phyloP scores from a whole-genome alignment of 345 rosid genomes.

The Salix brachista region DNA sequence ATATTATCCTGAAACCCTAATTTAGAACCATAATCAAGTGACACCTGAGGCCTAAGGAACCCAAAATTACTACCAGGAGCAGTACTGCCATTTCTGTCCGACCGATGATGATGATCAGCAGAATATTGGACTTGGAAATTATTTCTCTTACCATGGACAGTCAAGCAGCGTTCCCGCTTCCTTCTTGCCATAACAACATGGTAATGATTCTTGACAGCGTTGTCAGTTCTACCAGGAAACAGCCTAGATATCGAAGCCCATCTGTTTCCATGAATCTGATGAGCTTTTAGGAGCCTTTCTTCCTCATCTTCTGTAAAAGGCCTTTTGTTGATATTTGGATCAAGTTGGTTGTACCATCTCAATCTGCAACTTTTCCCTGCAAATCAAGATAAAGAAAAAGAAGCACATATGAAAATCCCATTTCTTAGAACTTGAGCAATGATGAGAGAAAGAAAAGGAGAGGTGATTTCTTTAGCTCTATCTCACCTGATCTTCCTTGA shows the following conservation, averaged over 20 bases:
- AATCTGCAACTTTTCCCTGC: conserved; percentile 36
- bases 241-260: conserved; percentile 36
- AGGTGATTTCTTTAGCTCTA: background rate
- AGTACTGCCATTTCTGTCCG: background rate
- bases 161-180: conserved; percentile 2
- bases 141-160: conserved; percentile 8
- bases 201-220: conserved; percentile 35
- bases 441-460: background rate
- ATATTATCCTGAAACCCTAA: conserved; percentile 9
- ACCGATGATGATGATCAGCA: background rate
- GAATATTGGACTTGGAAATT: background rate
- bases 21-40: background rate
- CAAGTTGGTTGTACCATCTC: conserved; percentile 39
- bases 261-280: conserved; percentile 27
- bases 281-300: conserved; percentile 25
- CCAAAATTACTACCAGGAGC: conserved; percentile 7
- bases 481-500: conserved; percentile 67
- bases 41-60: background rate
- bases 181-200: conserved; percentile 35
- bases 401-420: background rate
- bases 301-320: conserved; percentile 35
- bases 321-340: conserved; percentile 28
- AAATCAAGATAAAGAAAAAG: background rate
- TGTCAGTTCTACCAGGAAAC: conserved; percentile 33
- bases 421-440: conserved; percentile 21